Evolutionary conservation across 202 grass and related monocot genomes (phyloP).

Genomic region (Zizania palustris): DNA sequence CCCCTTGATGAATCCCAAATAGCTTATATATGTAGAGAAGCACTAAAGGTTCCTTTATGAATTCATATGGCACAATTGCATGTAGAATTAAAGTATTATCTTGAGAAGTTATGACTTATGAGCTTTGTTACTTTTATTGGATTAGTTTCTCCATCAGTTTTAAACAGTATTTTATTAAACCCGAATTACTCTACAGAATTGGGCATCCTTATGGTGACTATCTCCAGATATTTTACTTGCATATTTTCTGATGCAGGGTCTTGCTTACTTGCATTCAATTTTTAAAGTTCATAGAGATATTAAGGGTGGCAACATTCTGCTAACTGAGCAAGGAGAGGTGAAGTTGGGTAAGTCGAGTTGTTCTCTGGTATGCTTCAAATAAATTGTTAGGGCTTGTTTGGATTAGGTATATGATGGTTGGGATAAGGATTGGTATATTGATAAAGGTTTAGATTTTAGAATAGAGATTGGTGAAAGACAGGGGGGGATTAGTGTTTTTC

Average conservation of each 20-base stretch:
- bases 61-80: slow-evolving; percentile 9
- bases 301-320: slow-evolving; percentile 97
- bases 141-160: neutral
- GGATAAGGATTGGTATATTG: neutral
- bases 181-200: neutral
- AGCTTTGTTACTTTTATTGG: slow-evolving; percentile 21
- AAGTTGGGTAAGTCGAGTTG: slow-evolving; percentile 87
- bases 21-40: slow-evolving; percentile 98
- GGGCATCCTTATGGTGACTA: slow-evolving; percentile 11
- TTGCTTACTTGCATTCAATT: slow-evolving; percentile 98
- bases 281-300: slow-evolving; percentile 99
- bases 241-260: slow-evolving; percentile 71
- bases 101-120: neutral
- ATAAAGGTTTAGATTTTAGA: neutral
- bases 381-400: slow-evolving; percentile 1
- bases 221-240: slow-evolving; percentile 36
- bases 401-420: neutral
- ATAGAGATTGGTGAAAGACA: neutral
- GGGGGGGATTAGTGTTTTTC: slow-evolving; percentile 24
- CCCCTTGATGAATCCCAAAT: slow-evolving; percentile 94
- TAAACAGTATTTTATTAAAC: slow-evolving; percentile 5
- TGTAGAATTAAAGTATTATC: slow-evolving; percentile 18
- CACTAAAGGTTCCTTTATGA: slow-evolving; percentile 72
- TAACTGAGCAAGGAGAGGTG: slow-evolving; percentile 99
- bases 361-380: slow-evolving; percentile 38